Conservation (phyloP, 2,329 filamentous ascomycete species). For the Cladophialophora bantiana region DNA sequence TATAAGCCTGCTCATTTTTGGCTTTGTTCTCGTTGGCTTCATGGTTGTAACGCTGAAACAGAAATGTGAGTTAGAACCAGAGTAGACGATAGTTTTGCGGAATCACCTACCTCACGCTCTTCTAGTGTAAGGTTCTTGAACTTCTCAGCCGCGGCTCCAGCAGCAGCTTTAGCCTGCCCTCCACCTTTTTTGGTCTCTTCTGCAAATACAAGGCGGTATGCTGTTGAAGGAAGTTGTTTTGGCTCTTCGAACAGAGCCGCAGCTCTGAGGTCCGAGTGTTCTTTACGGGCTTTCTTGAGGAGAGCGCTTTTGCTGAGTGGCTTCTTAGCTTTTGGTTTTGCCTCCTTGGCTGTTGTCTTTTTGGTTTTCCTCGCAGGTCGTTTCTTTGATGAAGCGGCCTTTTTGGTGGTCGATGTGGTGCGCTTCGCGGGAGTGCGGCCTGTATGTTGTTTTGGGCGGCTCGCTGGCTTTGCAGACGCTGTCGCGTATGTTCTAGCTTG, state of each 20-base stretch:
- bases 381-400: constrained; percentile 28
- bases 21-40: constrained; percentile 56
- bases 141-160: constrained; percentile 36
- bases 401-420: constrained; percentile 34
- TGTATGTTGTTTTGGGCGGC: constrained; percentile 44
- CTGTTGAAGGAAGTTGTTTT: constrained; percentile 44
- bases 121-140: constrained; percentile 46
- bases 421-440: constrained; percentile 42
- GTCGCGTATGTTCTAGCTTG: constrained; percentile 44
- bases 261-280: constrained; percentile 20
- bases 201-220: constrained; percentile 40
- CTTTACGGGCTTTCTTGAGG: constrained; percentile 40
- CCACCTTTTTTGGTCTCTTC: constrained; percentile 30
- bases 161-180: constrained; percentile 7
- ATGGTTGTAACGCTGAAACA: constrained; percentile 60
- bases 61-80: constrained; percentile 8
- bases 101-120: constrained; percentile 48
- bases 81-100: neutral
- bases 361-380: constrained; percentile 35
- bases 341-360: constrained; percentile 40
- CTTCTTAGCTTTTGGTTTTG: constrained; percentile 43
- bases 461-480: constrained; percentile 39
- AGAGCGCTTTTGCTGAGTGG: constrained; percentile 39
- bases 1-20: constrained; percentile 54
- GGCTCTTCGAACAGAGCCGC: constrained; percentile 42